Evolutionary conservation across 371 early-diverging fungal genomes (phyloP).

Genomic region (Saksenaea vasiformis): DNA sequence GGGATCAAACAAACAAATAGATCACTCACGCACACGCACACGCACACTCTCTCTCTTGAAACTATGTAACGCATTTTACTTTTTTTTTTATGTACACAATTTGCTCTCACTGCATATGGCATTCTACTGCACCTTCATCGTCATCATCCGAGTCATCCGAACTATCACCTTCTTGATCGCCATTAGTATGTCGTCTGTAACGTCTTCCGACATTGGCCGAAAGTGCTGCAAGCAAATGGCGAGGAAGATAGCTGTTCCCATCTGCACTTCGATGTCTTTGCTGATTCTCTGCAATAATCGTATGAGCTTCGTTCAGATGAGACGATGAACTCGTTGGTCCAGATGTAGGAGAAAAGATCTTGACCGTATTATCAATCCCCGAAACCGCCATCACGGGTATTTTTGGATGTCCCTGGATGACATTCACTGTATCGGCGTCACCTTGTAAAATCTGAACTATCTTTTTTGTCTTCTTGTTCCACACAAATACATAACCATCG

Average conservation of each 20-base stretch:
- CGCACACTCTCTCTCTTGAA: too few relatives aligned
- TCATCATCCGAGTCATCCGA: constrained; percentile 6
- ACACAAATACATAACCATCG: constrained; percentile 75
- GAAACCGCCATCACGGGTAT: constrained; percentile 54
- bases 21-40: too few relatives aligned
- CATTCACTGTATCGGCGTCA: constrained; percentile 68
- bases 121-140: constrained; percentile 4
- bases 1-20: too few relatives aligned
- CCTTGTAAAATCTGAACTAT: constrained; percentile 68
- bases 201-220: constrained; percentile 11
- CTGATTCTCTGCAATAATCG: constrained; percentile 27
- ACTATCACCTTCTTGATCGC: constrained; percentile 13
- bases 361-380: constrained; percentile 77
- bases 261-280: constrained; percentile 17
- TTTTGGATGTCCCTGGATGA: constrained; percentile 54
- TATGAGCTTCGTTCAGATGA: constrained; percentile 31
- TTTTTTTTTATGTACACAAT: not conserved
- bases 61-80: too few relatives aligned
- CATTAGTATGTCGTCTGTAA: not conserved
- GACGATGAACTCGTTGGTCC: constrained; percentile 27
- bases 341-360: constrained; percentile 67
- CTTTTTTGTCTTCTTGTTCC: constrained; percentile 67
- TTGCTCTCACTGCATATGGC: constrained; percentile 8
- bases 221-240: constrained; percentile 27
- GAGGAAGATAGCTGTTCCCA: constrained; percentile 21